Base-by-base conservation (phyloP, 1,139 yeast species). In the Taphrina communis region DNA sequence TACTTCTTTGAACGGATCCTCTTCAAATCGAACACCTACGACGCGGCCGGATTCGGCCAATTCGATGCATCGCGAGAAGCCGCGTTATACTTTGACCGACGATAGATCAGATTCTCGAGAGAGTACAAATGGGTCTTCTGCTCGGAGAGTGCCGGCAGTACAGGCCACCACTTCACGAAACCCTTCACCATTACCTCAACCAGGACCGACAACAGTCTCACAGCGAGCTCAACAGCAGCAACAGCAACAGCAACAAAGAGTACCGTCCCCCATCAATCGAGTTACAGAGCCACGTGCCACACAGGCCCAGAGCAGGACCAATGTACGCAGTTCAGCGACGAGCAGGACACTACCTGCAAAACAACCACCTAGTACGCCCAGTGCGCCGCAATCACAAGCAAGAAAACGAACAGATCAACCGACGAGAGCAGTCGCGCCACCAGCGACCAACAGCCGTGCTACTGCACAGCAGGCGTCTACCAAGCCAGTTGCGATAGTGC, bases 131-230 rank as follows among this genome's bases (percentile, higher is more conserved):
- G 67, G 67, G 5, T 12, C 61, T 11, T 17, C 60, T 7, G 51
- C 48, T 17, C 12, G 58, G 17, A 59, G 52, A 52, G 41, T 31
- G 41, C 62, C 62, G 6, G 67, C 35, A n/a, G 59, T 42, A 38
- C 42, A 44, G n/a, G 35, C 25, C 35, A 9, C 51, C 12, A 17
- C 41, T n/a, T 63, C 67, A 6, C 56, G 67, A 31, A 63, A 63
- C 55, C 67, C 67, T 4, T 63, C 67, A 14, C 67, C 67, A 3
- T n/a, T 63, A 19, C 67, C 67, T 11, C 58, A 17, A 2, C 53
- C 19, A 12, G 14, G 11, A 6, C 67, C 55, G 48, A 25, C 53
- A 41, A 46, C 61, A n/a, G 53, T 38, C 14, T 48, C 53, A 6
- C 62, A 42, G 14, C 9, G 62, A 14, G 9, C 48, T 12, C 42